Evolutionary conservation across 176 grass and related monocot genomes (phyloP), one percentile per base, ranked within the genome.

Genomic region (Themeda triandra): DNA sequence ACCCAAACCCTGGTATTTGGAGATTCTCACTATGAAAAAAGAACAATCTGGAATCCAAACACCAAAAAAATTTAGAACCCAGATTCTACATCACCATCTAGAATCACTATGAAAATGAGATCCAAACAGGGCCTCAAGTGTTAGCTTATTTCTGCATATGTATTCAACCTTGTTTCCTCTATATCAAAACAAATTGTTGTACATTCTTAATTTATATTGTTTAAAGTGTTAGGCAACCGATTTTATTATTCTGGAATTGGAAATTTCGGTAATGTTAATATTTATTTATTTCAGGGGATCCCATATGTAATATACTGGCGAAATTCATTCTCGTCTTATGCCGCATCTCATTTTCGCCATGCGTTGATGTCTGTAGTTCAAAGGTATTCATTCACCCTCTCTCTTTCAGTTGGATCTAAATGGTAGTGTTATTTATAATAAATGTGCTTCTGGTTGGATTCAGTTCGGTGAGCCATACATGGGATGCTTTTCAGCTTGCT

Each of bases 231-330:
- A 27, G 65, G 28, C 29, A 81, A 66, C 28, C 36, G 80, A 29
- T 39, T 69, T 46, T 68, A 24, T 40, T 62, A 17, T 86, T 73
- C 59, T 19, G 17, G 42, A 62, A 27, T 73, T 14, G 28, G 64
- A 17, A 83, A 49, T 39, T 66, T 88, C 2, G 29, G 65, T 67
- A 56, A 64, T 65, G 9, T 33, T 41, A 70, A 25, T 64, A 39
- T 79, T 83, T 21, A 80, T 71, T 75, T 45, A 72, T 82, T 88
- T 91, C 86, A 99, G 96, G 96, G 96, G 53, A 90, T 99, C 25
- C 96, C 93, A 41, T 99, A 99, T 36, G 96, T 99, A 42, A 99
- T 99, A 91, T 99, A 99, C 79, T 99, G 96, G 96, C 90, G 89
- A 86, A 99, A 89, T 87, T 86, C 89, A 72, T 96, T 96, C 87